Conservation (phyloP, 2,329 filamentous ascomycete genomes). For the Harringtonia lauricola region DNA sequence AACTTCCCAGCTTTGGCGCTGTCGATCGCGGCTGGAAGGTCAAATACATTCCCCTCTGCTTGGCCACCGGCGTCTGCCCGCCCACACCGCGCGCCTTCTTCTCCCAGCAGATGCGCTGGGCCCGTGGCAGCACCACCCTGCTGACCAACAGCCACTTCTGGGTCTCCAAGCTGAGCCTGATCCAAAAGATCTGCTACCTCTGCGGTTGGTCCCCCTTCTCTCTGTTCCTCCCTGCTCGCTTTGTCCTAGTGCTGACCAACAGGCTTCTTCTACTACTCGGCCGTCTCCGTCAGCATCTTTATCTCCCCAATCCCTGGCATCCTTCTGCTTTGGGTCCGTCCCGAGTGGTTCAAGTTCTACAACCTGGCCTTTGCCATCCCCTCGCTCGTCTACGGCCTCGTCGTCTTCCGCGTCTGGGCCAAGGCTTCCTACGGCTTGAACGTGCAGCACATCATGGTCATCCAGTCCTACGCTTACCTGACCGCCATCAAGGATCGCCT, state of each 20-base stretch:
- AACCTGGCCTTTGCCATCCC: conserved; percentile 5
- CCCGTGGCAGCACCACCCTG: conserved; percentile 3
- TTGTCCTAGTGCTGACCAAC: no score
- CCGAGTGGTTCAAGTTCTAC: conserved; percentile 5
- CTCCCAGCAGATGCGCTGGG: conserved; percentile 7
- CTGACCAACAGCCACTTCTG: conserved; percentile 6
- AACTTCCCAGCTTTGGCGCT: conserved; percentile 1
- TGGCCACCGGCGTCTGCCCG: conserved; percentile 4
- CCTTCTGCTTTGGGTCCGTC: conserved; percentile 3
- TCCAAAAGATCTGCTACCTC: conserved; percentile 7
- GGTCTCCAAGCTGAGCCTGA: conserved; percentile 2
- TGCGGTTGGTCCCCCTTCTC: background rate
- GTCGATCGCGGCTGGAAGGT: conserved; percentile 6
- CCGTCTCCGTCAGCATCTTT: conserved; percentile 4
- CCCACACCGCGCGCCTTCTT: conserved; percentile 5
- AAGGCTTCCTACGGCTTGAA: conserved; percentile 4
- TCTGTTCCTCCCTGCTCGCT: background rate
- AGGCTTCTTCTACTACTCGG: conserved; percentile 6
- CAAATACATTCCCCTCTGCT: conserved; percentile 2
- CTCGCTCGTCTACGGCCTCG: conserved; percentile 1
- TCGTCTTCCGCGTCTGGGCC: conserved; percentile 4
- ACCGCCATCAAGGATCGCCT: conserved; percentile 6
- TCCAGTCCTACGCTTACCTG: conserved; percentile 5
- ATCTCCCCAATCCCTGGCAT: conserved; percentile 5
- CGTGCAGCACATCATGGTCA: conserved; percentile 6